Conservation (phyloP, 768 basidiomycete genomes). For the Glaciozyma antarctica region DNA sequence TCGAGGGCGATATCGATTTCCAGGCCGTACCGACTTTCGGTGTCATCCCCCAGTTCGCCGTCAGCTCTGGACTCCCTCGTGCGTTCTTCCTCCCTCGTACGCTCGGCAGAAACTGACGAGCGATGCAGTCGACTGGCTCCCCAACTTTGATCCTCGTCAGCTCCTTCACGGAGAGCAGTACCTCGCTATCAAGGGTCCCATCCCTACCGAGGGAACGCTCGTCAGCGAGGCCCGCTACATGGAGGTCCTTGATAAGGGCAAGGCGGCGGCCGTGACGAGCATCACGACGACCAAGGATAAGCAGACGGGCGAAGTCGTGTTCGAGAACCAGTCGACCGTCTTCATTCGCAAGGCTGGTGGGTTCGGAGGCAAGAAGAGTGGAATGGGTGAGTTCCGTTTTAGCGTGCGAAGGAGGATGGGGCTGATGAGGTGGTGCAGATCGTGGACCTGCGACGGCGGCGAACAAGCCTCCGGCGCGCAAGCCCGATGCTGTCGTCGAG, state of each 20-base stretch:
- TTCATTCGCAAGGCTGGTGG: constrained; percentile 93
- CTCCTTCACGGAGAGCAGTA: constrained; percentile 98
- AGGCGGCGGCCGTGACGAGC: constrained; percentile 78
- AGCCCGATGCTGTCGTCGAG: constrained; percentile 75
- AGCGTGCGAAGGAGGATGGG: background rate
- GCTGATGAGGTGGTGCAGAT: constrained; percentile 46
- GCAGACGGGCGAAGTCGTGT: constrained; percentile 63
- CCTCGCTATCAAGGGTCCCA: constrained; percentile 66
- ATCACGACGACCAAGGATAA: constrained; percentile 74
- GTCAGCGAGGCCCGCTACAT: constrained; percentile 61
- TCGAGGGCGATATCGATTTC: constrained; percentile 80
- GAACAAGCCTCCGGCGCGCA: constrained; percentile 69
- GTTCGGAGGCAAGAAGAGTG: constrained; percentile 81
- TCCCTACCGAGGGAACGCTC: constrained; percentile 74
- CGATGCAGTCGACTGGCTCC: constrained; percentile 65
- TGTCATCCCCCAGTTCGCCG: constrained; percentile 79
- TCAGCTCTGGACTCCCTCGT: constrained; percentile 53
- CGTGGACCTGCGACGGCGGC: constrained; percentile 76
- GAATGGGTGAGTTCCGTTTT: constrained; percentile 52
- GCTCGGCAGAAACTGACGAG: background rate
- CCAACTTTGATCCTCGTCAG: constrained; percentile 91
- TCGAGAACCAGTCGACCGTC: constrained; percentile 84
- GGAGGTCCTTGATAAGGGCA: constrained; percentile 51
- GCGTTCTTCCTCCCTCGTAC: background rate
- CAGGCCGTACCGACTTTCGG: constrained; percentile 84